Conservation (phyloP, 78 protist species). For the Creolimax fragrantissima region DNA sequence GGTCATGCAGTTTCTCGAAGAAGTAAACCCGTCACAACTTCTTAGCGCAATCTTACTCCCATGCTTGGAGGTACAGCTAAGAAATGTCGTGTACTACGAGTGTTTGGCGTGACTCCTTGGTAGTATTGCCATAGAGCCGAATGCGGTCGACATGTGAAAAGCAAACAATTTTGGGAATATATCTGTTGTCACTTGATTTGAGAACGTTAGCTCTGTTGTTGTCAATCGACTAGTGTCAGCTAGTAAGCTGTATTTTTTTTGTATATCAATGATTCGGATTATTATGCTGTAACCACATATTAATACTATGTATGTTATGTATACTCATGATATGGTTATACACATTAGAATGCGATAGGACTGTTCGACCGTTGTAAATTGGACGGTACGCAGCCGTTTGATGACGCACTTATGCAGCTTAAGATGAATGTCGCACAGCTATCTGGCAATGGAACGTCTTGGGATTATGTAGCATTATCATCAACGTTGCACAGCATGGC, state of each 20-base stretch:
- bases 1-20: not conserved
- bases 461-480: not conserved
- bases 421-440: not conserved
- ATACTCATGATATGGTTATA: not conserved
- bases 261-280: not conserved
- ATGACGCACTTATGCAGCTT: not conserved
- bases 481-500: not conserved
- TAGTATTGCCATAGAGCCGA: too few species aligned
- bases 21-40: not conserved
- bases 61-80: not conserved
- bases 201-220: too few species aligned
- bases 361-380: not conserved
- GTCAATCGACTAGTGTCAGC: too few species aligned
- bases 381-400: not conserved
- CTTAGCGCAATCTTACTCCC: not conserved
- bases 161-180: not conserved
- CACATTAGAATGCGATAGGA: not conserved
- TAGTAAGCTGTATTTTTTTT: not conserved
- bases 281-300: not conserved
- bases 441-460: too few species aligned
- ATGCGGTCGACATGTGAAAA: too few species aligned
- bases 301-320: not conserved
- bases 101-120: too few species aligned
- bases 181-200: too few species aligned
- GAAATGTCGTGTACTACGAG: too few species aligned